Conservation (phyloP, 176 grass and related monocot genomes). For the Neostapfia colusana region DNA sequence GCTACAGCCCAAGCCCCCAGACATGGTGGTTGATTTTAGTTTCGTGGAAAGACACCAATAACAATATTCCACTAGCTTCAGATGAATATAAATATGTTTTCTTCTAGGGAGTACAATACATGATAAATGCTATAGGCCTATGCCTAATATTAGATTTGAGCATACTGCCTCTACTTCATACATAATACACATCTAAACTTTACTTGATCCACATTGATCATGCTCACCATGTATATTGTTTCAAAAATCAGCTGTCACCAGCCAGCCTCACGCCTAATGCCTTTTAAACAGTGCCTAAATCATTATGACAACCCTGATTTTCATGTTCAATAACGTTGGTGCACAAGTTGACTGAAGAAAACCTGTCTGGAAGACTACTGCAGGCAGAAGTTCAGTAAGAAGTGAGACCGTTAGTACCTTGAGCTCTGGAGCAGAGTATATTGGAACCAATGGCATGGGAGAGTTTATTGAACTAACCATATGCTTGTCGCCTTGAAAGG, state of each 20-base stretch:
- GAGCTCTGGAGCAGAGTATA: conserved; percentile 9
- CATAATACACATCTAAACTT: not conserved
- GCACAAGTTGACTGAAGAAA: conserved; percentile 3
- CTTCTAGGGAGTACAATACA: not conserved
- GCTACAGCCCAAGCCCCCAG: not conserved
- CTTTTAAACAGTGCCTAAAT: not conserved
- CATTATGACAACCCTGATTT: not conserved
- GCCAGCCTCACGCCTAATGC: not conserved
- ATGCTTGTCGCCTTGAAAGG: conserved; percentile 47
- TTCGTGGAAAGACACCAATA: not conserved
- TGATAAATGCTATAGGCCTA: not conserved
- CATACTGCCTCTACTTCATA: not conserved
- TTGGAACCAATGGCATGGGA: conserved; percentile 31
- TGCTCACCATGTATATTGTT: not conserved
- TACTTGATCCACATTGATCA: not conserved
- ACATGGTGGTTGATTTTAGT: conserved; percentile 13
- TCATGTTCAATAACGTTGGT: conserved; percentile 10
- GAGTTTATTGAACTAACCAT: conserved; percentile 34
- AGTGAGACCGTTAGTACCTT: conserved; percentile 43
- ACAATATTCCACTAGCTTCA: not conserved
- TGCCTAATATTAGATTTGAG: not conserved
- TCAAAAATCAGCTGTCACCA: not conserved
- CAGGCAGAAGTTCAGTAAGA: not conserved
- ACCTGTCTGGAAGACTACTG: not conserved
- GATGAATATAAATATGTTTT: not conserved